phyloP scores from a whole-genome alignment of 2,329 filamentous ascomycete genomes.

The Pyrenophora teres region DNA sequence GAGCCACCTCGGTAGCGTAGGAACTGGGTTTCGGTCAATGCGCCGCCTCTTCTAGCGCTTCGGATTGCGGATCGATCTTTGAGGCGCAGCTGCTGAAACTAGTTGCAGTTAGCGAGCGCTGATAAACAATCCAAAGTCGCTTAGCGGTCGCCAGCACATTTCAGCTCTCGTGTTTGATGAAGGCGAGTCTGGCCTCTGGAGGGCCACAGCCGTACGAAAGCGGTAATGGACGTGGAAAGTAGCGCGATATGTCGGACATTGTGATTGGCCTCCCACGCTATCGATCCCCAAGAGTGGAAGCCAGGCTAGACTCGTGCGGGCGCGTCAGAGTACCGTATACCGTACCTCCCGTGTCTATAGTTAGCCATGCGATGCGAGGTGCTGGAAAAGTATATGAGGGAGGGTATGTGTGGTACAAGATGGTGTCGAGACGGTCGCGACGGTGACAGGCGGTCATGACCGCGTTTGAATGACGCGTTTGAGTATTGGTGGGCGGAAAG shows the following conservation, averaged over 20 bases:
- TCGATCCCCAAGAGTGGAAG: constrained; percentile 1
- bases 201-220: constrained; percentile 6
- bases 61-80: constrained; percentile 7
- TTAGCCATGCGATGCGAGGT: background rate
- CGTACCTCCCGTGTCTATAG: constrained; percentile 5
- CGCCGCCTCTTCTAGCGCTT: constrained; percentile 13
- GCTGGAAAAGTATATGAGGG: background rate
- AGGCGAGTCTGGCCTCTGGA: constrained; percentile 3
- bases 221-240: constrained; percentile 9
- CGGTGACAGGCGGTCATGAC: background rate
- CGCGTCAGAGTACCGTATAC: constrained; percentile 1
- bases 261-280: constrained; percentile 11
- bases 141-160: constrained; percentile 10
- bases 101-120: constrained; percentile 11
- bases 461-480: background rate
- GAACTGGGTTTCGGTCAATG: constrained; percentile 15
- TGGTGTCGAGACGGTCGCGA: background rate
- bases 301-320: background rate
- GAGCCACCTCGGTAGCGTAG: constrained; percentile 18
- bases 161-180: constrained; percentile 7
- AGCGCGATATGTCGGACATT: background rate
- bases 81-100: constrained; percentile 5
- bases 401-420: background rate
- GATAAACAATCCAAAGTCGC: constrained; percentile 11
- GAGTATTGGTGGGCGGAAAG: background rate